phyloP scores from a whole-genome alignment of 352 stramenopile species.

The Pythium rishiriense region DNA sequence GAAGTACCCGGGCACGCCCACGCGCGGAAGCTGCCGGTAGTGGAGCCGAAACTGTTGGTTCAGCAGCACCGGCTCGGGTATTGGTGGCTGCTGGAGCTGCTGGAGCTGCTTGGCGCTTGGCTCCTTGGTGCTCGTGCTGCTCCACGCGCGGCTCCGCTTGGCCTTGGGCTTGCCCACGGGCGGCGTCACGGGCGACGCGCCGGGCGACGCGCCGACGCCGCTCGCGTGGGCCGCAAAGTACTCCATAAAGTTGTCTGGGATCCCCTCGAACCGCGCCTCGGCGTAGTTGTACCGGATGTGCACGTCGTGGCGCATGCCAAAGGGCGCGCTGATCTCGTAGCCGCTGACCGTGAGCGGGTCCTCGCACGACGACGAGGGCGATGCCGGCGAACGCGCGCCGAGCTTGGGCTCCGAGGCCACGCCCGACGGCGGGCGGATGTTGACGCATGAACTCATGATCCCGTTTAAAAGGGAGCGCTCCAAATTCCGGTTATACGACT shows the following conservation, averaged over 20 bases:
- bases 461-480: neutral
- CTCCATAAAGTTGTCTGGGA: conserved; percentile 81
- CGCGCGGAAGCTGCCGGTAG: conserved; percentile 69
- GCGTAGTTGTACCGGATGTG: conserved; percentile 89
- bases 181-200: conserved; percentile 33
- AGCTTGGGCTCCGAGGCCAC: conserved; percentile 29
- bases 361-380: conserved; percentile 35
- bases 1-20: conserved; percentile 62
- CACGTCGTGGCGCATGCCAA: conserved; percentile 78
- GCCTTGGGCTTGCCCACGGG: conserved; percentile 27
- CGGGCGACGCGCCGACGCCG: neutral
- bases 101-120: conserved; percentile 4
- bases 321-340: conserved; percentile 74
- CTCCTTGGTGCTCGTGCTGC: conserved; percentile 27
- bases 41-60: conserved; percentile 88
- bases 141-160: conserved; percentile 33
- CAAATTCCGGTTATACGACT: conserved; percentile 13
- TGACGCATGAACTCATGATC: conserved; percentile 53
- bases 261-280: conserved; percentile 82
- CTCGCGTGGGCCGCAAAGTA: conserved; percentile 41
- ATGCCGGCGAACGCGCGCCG: conserved; percentile 27
- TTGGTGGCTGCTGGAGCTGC: conserved; percentile 24
- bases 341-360: conserved; percentile 34
- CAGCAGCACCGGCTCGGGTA: conserved; percentile 55
- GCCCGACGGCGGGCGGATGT: conserved; percentile 44